These are phyloP conservation scores for Gymnopilus dilepis DNA, from an alignment of 768 basidiomycete genomes.

Conservation along the genomic window DNA sequence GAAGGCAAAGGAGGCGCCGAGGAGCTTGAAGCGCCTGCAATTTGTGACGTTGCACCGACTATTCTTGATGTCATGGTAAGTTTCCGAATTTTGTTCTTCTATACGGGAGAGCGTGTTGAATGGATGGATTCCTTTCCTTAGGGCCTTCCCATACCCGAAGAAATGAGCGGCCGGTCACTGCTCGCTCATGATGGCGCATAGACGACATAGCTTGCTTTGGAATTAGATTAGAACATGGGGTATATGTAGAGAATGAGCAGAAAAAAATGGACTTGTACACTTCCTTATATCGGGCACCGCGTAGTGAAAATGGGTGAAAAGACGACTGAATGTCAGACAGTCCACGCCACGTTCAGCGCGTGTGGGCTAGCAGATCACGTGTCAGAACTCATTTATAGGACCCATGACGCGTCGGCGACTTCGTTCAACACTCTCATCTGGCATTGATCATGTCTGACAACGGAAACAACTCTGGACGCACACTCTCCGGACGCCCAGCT, in stretches of 20 bases:
- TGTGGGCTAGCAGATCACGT: constrained; percentile 4
- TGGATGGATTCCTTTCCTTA: constrained; percentile 22
- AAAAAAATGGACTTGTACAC: neutral
- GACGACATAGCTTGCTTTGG: neutral
- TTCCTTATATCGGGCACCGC: neutral
- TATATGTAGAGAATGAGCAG: too few species aligned
- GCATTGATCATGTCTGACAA: constrained; percentile 42
- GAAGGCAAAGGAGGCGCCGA: constrained; percentile 44
- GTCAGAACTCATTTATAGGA: neutral
- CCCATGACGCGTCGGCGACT: constrained; percentile 12
- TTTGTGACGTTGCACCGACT: constrained; percentile 93
- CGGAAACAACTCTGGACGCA: constrained; percentile 44
- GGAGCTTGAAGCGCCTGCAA: constrained; percentile 73
- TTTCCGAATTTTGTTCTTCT: constrained; percentile 8
- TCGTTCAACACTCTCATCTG: neutral
- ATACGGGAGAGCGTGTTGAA: neutral
- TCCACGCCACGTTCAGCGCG: too few species aligned
- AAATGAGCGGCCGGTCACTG: constrained; percentile 67
- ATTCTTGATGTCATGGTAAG: constrained; percentile 74
- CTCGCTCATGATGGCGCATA: constrained; percentile 34
- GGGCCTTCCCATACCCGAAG: constrained; percentile 73
- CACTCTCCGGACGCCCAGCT: constrained; percentile 51
- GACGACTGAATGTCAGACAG: too few species aligned
- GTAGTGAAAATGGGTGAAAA: neutral
- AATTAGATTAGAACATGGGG: neutral